These are phyloP conservation scores for Aspergillus pseudonomiae DNA, from an alignment of 2,329 filamentous ascomycete genomes.

Conservation along the genomic window DNA sequence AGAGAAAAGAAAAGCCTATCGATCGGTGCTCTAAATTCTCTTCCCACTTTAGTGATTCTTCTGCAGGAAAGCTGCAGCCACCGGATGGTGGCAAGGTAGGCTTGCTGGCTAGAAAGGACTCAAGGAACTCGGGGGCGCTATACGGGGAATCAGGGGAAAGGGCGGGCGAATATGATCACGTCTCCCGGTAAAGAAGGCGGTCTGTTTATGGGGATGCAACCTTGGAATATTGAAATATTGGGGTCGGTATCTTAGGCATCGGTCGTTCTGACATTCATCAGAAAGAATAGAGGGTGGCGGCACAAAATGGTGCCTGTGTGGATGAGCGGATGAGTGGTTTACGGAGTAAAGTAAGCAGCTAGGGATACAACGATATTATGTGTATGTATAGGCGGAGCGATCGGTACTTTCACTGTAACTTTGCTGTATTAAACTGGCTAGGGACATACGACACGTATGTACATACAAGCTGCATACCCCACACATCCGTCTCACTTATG, in stretches of 20 bases:
- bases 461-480: neutral
- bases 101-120: slow-evolving; percentile 4
- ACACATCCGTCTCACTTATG: neutral
- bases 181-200: slow-evolving; percentile 6
- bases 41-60: slow-evolving; percentile 7
- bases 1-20: neutral
- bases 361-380: slow-evolving; percentile 18
- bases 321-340: slow-evolving; percentile 6
- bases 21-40: neutral
- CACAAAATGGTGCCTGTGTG: slow-evolving; percentile 7
- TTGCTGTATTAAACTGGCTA: neutral
- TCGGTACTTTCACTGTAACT: slow-evolving; percentile 1
- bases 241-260: neutral
- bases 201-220: slow-evolving; percentile 4
- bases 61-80: slow-evolving; percentile 18
- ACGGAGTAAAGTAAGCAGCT: slow-evolving; percentile 11
- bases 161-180: neutral
- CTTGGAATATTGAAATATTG: neutral
- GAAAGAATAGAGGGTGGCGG: slow-evolving; percentile 11
- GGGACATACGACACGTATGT: neutral
- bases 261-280: neutral
- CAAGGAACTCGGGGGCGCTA: neutral
- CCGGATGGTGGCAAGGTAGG: slow-evolving; percentile 16
- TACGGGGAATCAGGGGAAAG: slow-evolving; percentile 12
- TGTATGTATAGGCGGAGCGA: neutral